A percentile compares a stretch with the other conserved stretches of the same genome.
Evolutionary conservation across 2,329 filamentous ascomycete species (phyloP).

Genomic region (Mycosphaerelloides madeirae): DNA sequence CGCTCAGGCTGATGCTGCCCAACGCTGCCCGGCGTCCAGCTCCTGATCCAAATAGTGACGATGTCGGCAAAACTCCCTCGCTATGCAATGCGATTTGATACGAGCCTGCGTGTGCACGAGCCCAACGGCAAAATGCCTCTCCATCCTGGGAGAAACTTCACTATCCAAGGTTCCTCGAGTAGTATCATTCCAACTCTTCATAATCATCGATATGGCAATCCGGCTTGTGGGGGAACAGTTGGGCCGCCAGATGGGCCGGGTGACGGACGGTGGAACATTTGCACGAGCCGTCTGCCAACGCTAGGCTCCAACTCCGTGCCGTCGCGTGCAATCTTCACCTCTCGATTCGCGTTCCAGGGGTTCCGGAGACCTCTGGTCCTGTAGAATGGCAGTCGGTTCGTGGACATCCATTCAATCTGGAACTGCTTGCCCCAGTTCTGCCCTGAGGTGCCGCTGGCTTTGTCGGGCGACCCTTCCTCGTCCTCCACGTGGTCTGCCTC

Average conservation of each 20-base stretch:
- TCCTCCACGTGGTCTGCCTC: constrained; percentile 66
- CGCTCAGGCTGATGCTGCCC: too few relatives aligned
- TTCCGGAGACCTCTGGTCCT: constrained; percentile 82
- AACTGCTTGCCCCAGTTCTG: constrained; percentile 90
- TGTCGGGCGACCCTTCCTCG: constrained; percentile 35
- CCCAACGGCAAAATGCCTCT: too few relatives aligned
- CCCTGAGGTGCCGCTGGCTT: constrained; percentile 38
- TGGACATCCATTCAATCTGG: constrained; percentile 84
- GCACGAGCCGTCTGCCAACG: constrained; percentile 70
- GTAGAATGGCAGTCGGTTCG: constrained; percentile 78
- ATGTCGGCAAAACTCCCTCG: too few relatives aligned
- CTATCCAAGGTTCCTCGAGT: not conserved
- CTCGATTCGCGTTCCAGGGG: constrained; percentile 89
- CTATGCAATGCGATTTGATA: too few relatives aligned
- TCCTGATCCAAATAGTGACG: too few relatives aligned
- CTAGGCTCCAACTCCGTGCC: constrained; percentile 87
- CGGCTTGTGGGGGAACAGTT: constrained; percentile 1
- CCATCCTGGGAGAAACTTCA: too few relatives aligned
- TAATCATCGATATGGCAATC: constrained; percentile 9
- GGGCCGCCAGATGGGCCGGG: constrained; percentile 9
- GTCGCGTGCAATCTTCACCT: constrained; percentile 93
- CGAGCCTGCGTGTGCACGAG: too few relatives aligned
- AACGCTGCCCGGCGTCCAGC: too few relatives aligned
- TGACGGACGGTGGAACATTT: constrained; percentile 56
- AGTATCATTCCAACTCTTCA: not conserved